Percentiles rank a stretch among this genome's conserved stretches.
Evolutionary conservation across 2,329 filamentous ascomycete species (phyloP).

Genomic region (Colletotrichum navitas): DNA sequence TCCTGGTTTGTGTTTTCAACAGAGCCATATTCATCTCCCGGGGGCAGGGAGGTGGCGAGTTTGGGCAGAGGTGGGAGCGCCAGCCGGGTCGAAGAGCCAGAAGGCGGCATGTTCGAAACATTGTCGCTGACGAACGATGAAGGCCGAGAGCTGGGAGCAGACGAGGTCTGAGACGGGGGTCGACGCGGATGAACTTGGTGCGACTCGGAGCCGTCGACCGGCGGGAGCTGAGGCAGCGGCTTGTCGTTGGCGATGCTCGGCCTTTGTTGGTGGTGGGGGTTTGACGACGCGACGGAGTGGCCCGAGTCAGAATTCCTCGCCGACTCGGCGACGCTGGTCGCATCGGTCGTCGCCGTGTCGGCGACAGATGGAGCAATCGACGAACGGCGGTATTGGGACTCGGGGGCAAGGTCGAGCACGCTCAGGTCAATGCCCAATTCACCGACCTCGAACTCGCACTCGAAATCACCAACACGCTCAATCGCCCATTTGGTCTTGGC

Average conservation of each 20-base stretch:
- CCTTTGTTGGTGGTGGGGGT: slow-evolving; percentile 54
- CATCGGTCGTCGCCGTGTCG: slow-evolving; percentile 52
- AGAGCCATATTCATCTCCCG: slow-evolving; percentile 62
- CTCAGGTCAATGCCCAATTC: slow-evolving; percentile 68
- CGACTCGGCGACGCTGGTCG: slow-evolving; percentile 55
- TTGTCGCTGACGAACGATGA: slow-evolving; percentile 58
- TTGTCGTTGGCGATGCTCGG: slow-evolving; percentile 66
- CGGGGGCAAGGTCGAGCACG: slow-evolving; percentile 59
- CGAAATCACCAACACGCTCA: slow-evolving; percentile 91
- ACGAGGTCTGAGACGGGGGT: slow-evolving; percentile 44
- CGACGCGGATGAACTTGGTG: slow-evolving; percentile 40
- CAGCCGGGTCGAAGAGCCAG: slow-evolving; percentile 62
- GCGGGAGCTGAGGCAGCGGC: slow-evolving; percentile 75
- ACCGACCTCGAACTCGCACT: slow-evolving; percentile 77
- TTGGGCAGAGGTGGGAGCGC: slow-evolving; percentile 69
- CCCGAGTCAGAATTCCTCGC: slow-evolving; percentile 51
- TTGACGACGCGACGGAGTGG: slow-evolving; percentile 42
- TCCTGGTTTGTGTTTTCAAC: slow-evolving; percentile 63
- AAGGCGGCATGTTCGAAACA: slow-evolving; percentile 58
- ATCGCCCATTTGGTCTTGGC: slow-evolving; percentile 87
- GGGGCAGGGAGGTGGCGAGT: slow-evolving; percentile 64
- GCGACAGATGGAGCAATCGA: slow-evolving; percentile 49
- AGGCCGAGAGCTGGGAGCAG: slow-evolving; percentile 57
- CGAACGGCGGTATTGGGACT: slow-evolving; percentile 50
- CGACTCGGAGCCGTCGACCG: slow-evolving; percentile 56